Percentiles rank a stretch among this genome's conserved stretches.
Evolutionary conservation across 2,329 filamentous ascomycete species (phyloP).

Genomic region (Phialophora tarda): DNA sequence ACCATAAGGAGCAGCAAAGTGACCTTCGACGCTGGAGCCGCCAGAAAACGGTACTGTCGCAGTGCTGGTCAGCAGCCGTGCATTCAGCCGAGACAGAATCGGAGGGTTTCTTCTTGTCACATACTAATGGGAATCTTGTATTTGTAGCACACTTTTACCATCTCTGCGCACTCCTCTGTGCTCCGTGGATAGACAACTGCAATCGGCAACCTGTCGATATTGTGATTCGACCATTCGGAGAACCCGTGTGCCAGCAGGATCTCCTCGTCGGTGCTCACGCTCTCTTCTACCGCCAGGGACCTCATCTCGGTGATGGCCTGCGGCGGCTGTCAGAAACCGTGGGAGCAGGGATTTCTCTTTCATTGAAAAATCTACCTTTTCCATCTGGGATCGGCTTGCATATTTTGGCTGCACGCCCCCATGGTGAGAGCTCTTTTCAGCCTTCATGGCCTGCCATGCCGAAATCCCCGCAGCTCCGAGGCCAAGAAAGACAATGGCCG

Average conservation of each 20-base stretch:
- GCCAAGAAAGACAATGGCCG: not conserved
- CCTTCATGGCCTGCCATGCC: not conserved
- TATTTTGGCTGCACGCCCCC: not conserved
- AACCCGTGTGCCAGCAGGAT: slow-evolving; percentile 4
- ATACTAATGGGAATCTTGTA: slow-evolving; percentile 75
- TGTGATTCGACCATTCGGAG: slow-evolving; percentile 20
- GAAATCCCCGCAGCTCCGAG: slow-evolving; percentile 3
- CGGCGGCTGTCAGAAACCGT: not conserved
- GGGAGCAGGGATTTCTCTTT: not conserved
- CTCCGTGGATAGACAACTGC: slow-evolving; percentile 54
- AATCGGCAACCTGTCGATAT: slow-evolving; percentile 2
- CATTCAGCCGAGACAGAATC: too few species aligned
- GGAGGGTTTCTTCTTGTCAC: too few species aligned
- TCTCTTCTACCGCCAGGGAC: slow-evolving; percentile 1
- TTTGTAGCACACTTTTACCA: slow-evolving; percentile 75
- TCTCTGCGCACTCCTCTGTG: slow-evolving; percentile 67
- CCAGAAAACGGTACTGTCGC: slow-evolving; percentile 70
- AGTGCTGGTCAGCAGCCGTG: too few species aligned
- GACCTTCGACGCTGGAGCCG: slow-evolving; percentile 83
- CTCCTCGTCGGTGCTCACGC: slow-evolving; percentile 9
- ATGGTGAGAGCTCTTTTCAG: not conserved
- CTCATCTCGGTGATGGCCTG: not conserved
- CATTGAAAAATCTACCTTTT: slow-evolving; percentile 8
- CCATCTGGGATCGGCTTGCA: slow-evolving; percentile 6
- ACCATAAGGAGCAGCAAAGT: slow-evolving; percentile 84